Conservation (phyloP, 495 filamentous ascomycete species). For the Lophiotrema nucula region DNA sequence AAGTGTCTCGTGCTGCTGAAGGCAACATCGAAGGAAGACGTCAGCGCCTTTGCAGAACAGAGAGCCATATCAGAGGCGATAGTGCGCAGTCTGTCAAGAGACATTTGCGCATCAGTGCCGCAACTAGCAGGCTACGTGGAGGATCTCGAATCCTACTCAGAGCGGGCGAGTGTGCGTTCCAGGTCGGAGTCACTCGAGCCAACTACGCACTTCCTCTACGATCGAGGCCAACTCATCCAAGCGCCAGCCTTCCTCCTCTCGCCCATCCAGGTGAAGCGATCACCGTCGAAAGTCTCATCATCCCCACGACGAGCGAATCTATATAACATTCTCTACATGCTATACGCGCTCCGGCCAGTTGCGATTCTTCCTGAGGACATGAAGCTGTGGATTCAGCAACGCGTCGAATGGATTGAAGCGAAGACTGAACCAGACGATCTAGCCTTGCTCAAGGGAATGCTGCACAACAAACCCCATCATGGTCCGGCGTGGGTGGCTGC, state of each 20-base stretch:
- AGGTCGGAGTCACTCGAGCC: not conserved
- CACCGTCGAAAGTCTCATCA: not conserved
- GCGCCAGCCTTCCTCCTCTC: not conserved
- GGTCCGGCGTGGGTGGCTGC: not conserved
- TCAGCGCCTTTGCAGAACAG: not conserved
- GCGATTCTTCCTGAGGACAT: not conserved
- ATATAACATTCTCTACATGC: constrained; percentile 12
- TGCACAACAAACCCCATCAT: constrained; percentile 1
- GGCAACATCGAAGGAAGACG: not conserved
- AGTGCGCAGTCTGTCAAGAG: not conserved
- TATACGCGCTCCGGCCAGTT: not conserved
- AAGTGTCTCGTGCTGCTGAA: not conserved
- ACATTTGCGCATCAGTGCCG: constrained; percentile 25
- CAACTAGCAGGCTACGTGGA: constrained; percentile 21
- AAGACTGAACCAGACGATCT: not conserved
- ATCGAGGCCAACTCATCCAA: not conserved
- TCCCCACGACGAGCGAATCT: not conserved
- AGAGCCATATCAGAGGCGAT: not conserved
- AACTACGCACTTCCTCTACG: not conserved
- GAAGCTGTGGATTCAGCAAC: constrained; percentile 2
- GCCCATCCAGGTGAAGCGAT: not conserved
- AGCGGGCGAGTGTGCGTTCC: not conserved
- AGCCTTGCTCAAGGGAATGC: constrained; percentile 5
- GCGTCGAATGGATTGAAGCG: constrained; percentile 8
- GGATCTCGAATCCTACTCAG: not conserved